Evolutionary conservation across 768 basidiomycete genomes (phyloP), one percentile per base, ranked within the genome.

Genomic region (Pisolithus orientalis): DNA sequence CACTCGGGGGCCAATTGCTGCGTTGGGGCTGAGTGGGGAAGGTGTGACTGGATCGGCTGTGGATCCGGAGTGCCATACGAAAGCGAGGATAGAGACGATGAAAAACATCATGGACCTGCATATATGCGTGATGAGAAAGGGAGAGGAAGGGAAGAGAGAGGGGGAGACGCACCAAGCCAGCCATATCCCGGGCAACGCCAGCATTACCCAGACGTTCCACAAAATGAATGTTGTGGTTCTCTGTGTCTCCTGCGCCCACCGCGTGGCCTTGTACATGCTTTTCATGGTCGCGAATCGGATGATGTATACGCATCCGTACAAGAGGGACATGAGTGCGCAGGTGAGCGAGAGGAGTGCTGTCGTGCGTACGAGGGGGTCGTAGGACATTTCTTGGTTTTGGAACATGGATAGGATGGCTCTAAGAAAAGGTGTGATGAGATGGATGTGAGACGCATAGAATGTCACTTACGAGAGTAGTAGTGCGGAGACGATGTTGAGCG

Each of bases 231-330:
- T 75, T 27, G 73, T 73, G 1, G 74, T 70, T 59, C 66, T 71
- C 49, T 77, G 75, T 14, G 85, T 82, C 62, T 88, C 84, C 84
- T 87, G 81, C 9, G 85, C 84, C 84, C 85, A 90, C 50, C 77
- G 75, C 7, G 81, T 80, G 1, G 87, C 87, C 52, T 80, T 79
- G 57, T 80, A 73, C 80, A 87, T 85, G 55, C 75, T 84, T 42
- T 78, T 75, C 87, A 90, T 89, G 1, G 78, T 80, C 13, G 79
- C 79, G 53, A 90, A 89, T 27, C 84, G 71, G 14, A 89, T 72
- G 14, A 85, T 87, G 65, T 84, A 89, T 51, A 85, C 75, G 57
- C 87, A 87, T 0, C 87, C 87, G 60, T 80, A 90, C 3, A 77
- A 77, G 24, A 89, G 69, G 57, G 85, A 86, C 79, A 87, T 82